phyloP scores from a whole-genome alignment of 441 rosid species.

The Adansonia madagascariensis region DNA sequence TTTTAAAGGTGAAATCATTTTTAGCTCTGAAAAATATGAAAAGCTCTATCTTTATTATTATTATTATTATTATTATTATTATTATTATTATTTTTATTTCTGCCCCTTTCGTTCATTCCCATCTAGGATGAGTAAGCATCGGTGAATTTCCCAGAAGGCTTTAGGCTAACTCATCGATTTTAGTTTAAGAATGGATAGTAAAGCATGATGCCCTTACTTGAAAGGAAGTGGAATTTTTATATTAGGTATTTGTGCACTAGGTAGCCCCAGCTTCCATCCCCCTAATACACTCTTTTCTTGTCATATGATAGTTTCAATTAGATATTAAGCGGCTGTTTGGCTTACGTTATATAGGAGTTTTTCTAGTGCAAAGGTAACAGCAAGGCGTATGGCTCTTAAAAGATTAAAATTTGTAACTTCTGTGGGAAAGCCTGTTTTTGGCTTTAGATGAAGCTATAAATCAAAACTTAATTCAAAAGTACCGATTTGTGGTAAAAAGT shows the following conservation, averaged over 20 bases:
- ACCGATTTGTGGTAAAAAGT: neutral
- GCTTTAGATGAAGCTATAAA: neutral
- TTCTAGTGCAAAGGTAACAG: neutral
- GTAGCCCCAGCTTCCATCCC: neutral
- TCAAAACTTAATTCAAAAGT: neutral
- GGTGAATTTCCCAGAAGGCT: too few relatives aligned
- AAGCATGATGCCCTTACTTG: too few relatives aligned
- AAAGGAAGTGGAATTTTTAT: neutral
- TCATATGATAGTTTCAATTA: neutral
- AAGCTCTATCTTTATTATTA: neutral
- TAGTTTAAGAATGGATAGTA: too few relatives aligned
- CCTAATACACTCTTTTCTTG: neutral
- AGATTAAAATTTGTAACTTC: neutral
- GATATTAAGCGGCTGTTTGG: neutral
- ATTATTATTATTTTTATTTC: constrained; percentile 1
- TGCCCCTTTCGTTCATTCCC: neutral
- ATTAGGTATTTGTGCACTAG: neutral
- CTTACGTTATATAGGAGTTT: neutral
- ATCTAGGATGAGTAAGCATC: too few relatives aligned
- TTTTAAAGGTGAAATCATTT: constrained; percentile 57
- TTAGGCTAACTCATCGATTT: too few relatives aligned
- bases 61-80: neutral
- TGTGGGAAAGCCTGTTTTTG: neutral
- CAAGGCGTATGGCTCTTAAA: neutral
- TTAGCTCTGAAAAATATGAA: neutral